Conservation (phyloP, 331 rosid genomes). For the Dryas integrifolia region DNA sequence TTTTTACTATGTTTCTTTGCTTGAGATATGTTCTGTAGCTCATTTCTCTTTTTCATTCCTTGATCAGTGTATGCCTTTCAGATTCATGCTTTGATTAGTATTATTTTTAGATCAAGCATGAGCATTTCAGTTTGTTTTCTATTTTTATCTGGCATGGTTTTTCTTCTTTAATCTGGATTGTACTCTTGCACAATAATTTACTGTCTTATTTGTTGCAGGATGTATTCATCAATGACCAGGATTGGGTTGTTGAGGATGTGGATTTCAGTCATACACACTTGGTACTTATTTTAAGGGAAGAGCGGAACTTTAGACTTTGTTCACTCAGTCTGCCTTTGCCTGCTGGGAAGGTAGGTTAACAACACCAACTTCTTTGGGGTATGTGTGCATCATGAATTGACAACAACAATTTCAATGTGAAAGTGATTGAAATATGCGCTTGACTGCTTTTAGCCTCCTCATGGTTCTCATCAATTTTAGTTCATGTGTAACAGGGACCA, state of each 20-base stretch:
- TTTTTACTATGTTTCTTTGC: neutral
- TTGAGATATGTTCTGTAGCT: neutral
- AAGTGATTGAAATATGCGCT: conserved; percentile 4
- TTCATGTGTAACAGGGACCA: conserved; percentile 51
- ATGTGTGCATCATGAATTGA: conserved; percentile 23
- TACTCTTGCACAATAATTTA: neutral
- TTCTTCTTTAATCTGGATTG: conserved; percentile 8
- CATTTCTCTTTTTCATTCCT: neutral
- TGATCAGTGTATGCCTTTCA: neutral
- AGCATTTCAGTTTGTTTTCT: conserved; percentile 4
- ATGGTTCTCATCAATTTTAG: conserved; percentile 8
- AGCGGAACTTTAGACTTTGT: conserved; percentile 58
- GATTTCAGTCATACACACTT: conserved; percentile 73
- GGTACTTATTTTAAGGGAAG: conserved; percentile 66
- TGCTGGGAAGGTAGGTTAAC: conserved; percentile 53
- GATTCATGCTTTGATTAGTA: neutral
- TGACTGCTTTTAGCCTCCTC: neutral
- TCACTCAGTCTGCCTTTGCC: conserved; percentile 72
- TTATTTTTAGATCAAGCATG: neutral
- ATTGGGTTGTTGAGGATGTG: conserved; percentile 62
- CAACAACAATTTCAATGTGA: conserved; percentile 17
- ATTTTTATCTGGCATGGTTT: conserved; percentile 5
- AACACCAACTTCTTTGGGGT: conserved; percentile 16
- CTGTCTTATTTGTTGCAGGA: conserved; percentile 47
- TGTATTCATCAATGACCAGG: conserved; percentile 47